Base-by-base conservation (phyloP, 2,329 filamentous ascomycete species). In the Trichothecium roseum region DNA sequence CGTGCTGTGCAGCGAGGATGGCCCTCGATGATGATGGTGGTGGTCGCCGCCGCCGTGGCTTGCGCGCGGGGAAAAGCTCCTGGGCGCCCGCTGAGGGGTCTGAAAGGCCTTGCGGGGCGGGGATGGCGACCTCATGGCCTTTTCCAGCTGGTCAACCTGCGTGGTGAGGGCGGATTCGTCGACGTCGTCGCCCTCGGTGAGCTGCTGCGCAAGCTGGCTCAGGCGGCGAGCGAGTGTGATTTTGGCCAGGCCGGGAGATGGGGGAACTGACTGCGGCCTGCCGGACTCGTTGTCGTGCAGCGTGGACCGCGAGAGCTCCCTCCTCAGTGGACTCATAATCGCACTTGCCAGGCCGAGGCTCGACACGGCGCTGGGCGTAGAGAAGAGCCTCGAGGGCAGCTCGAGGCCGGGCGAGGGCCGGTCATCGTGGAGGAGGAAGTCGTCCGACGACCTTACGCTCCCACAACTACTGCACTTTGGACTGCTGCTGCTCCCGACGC, bases 141-240 rank as follows among this genome's bases (percentile, higher is more conserved):
- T 52, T 35, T 64, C 59, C 33, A 64, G 45, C 37, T 60, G 55
- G 29, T 60, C 54, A 26, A 62, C 54, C 39, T 62, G 56, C 16
- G 45, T 43, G n/a, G 51, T 51, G 33, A 64, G 45, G 24, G 50
- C 51, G 18, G 49, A 43, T 36, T 62, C 59, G 32, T 62, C 56
- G 14, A 58, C 49, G 15, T 46, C 41, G 35, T 55, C 53, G 38
- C 50, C 47, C 34, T 50, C 48, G 15, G 56, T 51, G 32, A 63
- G 54, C 35, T 57, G 56, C 41, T 57, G 55, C 4, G 59, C 58
- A 18, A 63, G 55, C 30, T 59, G 52, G 36, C 52, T 58, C 24
- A 63, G 45, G 14, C 60, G 55, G 38, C 54, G 47, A 9, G 70
- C 60, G 36, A 74, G 59, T 17, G 64, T 59, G 41, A 69, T 60